Evolutionary conservation across 371 early-diverging fungal species (phyloP).

Genomic region (Nematocida homosporus): DNA sequence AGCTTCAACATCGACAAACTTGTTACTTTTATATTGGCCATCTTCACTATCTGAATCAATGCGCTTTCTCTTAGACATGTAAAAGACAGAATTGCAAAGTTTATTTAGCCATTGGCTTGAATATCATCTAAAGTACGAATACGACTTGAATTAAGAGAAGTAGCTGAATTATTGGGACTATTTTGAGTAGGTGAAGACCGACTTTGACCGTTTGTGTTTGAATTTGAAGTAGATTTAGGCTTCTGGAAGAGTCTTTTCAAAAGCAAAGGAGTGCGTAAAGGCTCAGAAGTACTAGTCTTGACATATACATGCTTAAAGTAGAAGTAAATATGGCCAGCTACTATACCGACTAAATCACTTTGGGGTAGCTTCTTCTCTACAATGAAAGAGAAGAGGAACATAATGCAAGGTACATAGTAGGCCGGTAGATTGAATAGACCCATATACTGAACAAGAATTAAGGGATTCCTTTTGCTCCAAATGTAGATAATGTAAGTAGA

Average conservation of each 20-base stretch:
- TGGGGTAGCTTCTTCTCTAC: slow-evolving; percentile 56
- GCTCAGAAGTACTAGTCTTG: slow-evolving; percentile 55
- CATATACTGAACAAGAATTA: slow-evolving; percentile 65
- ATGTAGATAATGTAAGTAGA: slow-evolving; percentile 67
- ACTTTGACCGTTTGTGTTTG: not conserved
- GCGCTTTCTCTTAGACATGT: slow-evolving; percentile 44
- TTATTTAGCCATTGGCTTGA: not conserved
- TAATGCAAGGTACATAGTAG: slow-evolving; percentile 68
- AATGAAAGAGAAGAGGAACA: slow-evolving; percentile 63
- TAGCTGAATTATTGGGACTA: too few relatives aligned
- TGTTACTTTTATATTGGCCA: slow-evolving; percentile 59
- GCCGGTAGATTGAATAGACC: slow-evolving; percentile 66
- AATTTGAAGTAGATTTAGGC: slow-evolving; percentile 27
- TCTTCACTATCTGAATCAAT: slow-evolving; percentile 48
- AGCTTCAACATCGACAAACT: slow-evolving; percentile 66
- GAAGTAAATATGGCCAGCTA: slow-evolving; percentile 67
- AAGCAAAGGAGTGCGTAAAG: slow-evolving; percentile 64
- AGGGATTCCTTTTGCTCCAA: slow-evolving; percentile 68
- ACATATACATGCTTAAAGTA: slow-evolving; percentile 65
- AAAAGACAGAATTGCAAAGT: not conserved
- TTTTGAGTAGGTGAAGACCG: not conserved
- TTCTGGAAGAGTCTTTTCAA: slow-evolving; percentile 61
- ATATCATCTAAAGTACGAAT: not conserved
- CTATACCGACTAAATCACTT: slow-evolving; percentile 67
- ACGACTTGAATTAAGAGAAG: not conserved